Conservation (phyloP, 176 grass and related monocot genomes). For the Aegilops speltoides region DNA sequence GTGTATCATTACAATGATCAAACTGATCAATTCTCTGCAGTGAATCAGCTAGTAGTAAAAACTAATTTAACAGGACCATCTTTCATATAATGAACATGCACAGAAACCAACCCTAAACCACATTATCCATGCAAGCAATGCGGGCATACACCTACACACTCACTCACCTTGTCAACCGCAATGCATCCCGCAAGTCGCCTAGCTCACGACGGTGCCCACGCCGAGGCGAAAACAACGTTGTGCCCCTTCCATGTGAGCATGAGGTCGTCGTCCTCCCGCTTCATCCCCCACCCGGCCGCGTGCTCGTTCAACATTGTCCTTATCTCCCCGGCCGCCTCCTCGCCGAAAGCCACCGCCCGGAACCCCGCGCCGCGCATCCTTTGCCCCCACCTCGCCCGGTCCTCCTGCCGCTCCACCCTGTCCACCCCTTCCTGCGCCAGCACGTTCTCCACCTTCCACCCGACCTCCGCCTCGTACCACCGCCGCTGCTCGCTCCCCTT, state of each 20-base stretch:
- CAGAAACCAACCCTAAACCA: conserved; percentile 43
- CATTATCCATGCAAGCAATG: conserved; percentile 21
- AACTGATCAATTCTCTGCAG: not conserved
- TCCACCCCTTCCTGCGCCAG: conserved; percentile 82
- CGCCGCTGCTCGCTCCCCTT: conserved; percentile 85
- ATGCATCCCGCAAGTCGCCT: not conserved
- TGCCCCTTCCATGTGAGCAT: conserved; percentile 98
- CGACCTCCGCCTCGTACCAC: conserved; percentile 89
- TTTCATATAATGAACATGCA: conserved; percentile 48
- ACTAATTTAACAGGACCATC: conserved; percentile 28
- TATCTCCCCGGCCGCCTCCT: conserved; percentile 81
- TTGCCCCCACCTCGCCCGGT: conserved; percentile 67
- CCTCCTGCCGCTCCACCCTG: conserved; percentile 77
- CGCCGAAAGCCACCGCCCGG: conserved; percentile 55
- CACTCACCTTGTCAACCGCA: conserved; percentile 31
- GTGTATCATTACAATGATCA: conserved; percentile 6
- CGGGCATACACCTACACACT: not conserved
- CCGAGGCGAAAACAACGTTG: conserved; percentile 89
- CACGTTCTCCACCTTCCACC: conserved; percentile 97
- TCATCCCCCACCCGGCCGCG: conserved; percentile 95
- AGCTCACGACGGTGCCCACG: conserved; percentile 67
- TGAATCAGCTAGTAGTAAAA: conserved; percentile 20
- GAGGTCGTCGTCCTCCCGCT: conserved; percentile 92
- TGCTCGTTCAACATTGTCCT: conserved; percentile 89
- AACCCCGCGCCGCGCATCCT: conserved; percentile 82